Conservation (phyloP, 2,329 filamentous ascomycete species). For the Ophiostoma montium region DNA sequence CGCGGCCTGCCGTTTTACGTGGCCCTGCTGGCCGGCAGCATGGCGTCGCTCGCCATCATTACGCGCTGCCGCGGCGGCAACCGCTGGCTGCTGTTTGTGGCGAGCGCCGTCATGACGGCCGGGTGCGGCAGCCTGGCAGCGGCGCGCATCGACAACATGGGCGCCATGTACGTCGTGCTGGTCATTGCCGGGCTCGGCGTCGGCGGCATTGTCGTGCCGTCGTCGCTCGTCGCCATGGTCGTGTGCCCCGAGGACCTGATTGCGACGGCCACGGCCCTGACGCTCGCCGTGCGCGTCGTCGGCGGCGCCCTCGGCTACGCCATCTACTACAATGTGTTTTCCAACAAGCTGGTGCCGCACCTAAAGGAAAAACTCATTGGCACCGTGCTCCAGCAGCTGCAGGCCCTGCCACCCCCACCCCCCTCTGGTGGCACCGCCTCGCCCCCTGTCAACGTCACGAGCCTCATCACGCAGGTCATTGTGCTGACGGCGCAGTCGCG, state of each 20-base stretch:
- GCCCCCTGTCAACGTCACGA: conserved; percentile 4
- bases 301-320: conserved; percentile 52
- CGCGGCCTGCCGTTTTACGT: conserved; percentile 51
- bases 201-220: conserved; percentile 53
- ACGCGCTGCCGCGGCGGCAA: conserved; percentile 44
- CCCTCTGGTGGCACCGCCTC: neutral
- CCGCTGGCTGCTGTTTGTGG: conserved; percentile 43
- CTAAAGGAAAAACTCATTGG: conserved; percentile 34
- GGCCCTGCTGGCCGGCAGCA: conserved; percentile 46
- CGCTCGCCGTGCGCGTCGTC: conserved; percentile 54
- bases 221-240: conserved; percentile 54
- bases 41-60: conserved; percentile 42
- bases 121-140: conserved; percentile 41
- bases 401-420: conserved; percentile 25
- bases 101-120: conserved; percentile 50
- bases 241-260: conserved; percentile 58
- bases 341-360: conserved; percentile 28
- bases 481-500: conserved; percentile 37
- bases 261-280: conserved; percentile 53
- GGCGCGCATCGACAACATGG: conserved; percentile 36
- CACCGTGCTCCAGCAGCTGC: conserved; percentile 26
- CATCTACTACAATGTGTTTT: conserved; percentile 42
- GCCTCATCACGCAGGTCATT: conserved; percentile 27
- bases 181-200: conserved; percentile 49
- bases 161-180: conserved; percentile 41